Conservation (phyloP, 306 rosid genomes). For the Ceratonia siliqua region DNA sequence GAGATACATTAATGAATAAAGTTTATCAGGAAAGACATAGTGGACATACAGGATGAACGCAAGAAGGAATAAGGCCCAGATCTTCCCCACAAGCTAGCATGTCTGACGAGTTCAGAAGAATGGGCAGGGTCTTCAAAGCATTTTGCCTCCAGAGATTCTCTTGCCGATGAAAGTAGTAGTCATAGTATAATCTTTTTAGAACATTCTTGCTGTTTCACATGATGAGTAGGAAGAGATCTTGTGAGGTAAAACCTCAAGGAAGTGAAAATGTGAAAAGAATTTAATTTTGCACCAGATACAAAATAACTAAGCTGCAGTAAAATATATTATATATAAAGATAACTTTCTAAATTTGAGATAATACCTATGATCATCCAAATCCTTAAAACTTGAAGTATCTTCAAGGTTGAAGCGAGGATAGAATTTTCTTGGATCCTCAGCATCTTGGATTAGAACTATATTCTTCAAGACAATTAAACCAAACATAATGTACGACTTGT, state of each 20-base stretch:
- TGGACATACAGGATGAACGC: conserved; percentile 89
- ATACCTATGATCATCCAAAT: conserved; percentile 90
- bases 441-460: conserved; percentile 81
- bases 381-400: conserved; percentile 80
- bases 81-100: conserved; percentile 98
- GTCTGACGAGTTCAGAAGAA: conserved; percentile 80
- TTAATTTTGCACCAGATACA: conserved; percentile 7
- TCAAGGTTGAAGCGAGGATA: conserved; percentile 97
- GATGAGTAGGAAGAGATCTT: conserved; percentile 21
- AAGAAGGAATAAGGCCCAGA: conserved; percentile 93
- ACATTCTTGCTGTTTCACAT: conserved; percentile 68
- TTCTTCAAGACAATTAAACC: conserved; percentile 61
- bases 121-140: conserved; percentile 95
- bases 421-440: conserved; percentile 76
- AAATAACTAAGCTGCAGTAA: not conserved
- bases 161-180: conserved; percentile 96
- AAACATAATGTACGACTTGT: conserved; percentile 29
- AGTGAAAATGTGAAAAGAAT: conserved; percentile 21
- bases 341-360: not conserved
- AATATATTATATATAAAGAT: not conserved
- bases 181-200: conserved; percentile 77
- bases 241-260: conserved; percentile 31
- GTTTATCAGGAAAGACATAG: conserved; percentile 19
- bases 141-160: conserved; percentile 90
- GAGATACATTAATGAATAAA: conserved; percentile 12